Conservation (phyloP, 345 rosid species). For the Citrus medica region DNA sequence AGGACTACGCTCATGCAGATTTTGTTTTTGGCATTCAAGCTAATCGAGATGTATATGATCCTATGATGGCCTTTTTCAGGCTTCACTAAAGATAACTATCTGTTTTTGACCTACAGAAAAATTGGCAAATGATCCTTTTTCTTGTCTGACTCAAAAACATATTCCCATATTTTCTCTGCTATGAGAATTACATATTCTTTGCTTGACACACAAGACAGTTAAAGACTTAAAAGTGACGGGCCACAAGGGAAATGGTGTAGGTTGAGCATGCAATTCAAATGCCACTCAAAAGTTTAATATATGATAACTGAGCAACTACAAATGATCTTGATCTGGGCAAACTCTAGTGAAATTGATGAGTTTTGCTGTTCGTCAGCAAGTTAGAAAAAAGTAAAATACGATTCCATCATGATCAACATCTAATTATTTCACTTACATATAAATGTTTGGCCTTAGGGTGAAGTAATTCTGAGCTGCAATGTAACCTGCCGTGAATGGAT, state of each 20-base stretch:
- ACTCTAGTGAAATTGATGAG: neutral
- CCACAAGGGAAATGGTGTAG: neutral
- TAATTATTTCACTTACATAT: neutral
- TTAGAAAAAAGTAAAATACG: neutral
- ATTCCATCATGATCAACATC: neutral
- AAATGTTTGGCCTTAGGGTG: conserved; percentile 21
- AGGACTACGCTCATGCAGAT: conserved; percentile 50
- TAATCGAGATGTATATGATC: conserved; percentile 34
- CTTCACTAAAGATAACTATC: conserved; percentile 13
- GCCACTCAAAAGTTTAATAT: neutral
- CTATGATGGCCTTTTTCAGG: conserved; percentile 39
- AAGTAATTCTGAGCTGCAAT: conserved; percentile 33
- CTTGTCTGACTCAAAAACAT: neutral
- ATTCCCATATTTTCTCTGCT: neutral
- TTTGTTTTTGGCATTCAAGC: conserved; percentile 40
- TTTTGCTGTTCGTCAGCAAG: neutral
- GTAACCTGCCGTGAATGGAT: conserved; percentile 12
- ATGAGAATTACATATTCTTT: neutral
- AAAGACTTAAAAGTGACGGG: neutral
- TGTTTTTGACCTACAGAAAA: neutral
- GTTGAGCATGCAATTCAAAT: neutral
- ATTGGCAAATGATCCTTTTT: neutral
- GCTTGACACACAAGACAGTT: neutral
- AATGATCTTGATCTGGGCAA: neutral
- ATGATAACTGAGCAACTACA: neutral